phyloP scores from a whole-genome alignment of 2,329 filamentous ascomycete genomes.

The Pyricularia pennisetigena region DNA sequence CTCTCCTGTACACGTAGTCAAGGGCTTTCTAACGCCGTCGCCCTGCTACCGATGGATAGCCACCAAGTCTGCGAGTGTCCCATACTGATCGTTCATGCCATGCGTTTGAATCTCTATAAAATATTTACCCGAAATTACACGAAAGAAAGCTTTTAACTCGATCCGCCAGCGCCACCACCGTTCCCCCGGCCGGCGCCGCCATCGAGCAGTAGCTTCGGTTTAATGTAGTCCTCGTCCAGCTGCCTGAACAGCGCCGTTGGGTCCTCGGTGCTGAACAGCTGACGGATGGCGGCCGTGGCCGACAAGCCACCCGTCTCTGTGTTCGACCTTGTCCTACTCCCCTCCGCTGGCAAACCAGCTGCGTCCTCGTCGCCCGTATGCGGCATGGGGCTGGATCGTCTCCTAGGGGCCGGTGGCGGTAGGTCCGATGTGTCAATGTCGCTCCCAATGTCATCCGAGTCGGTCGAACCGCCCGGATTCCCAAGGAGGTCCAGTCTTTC shows the following conservation, averaged over 20 bases:
- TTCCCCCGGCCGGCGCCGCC: constrained; percentile 13
- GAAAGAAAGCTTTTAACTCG: neutral
- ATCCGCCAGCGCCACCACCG: constrained; percentile 4
- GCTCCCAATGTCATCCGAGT: constrained; percentile 46
- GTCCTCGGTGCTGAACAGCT: constrained; percentile 77
- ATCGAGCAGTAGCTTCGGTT: constrained; percentile 16
- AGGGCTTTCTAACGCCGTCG: no score
- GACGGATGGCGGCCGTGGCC: constrained; percentile 66
- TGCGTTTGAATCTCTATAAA: neutral
- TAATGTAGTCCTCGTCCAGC: constrained; percentile 62
- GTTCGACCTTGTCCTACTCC: constrained; percentile 17
- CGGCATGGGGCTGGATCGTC: constrained; percentile 27
- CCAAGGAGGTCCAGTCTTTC: constrained; percentile 49
- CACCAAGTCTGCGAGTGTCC: neutral
- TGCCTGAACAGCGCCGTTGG: constrained; percentile 85
- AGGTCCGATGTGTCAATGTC: constrained; percentile 59
- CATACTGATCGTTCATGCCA: neutral
- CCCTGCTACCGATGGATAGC: neutral
- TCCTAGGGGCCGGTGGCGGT: constrained; percentile 45
- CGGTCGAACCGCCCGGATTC: constrained; percentile 32
- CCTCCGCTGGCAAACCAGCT: constrained; percentile 6
- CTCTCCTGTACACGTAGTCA: neutral
- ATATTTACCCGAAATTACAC: neutral
- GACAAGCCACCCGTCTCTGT: constrained; percentile 34
- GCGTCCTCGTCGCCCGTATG: constrained; percentile 12